Evolutionary conservation across 2,329 filamentous ascomycete species (phyloP).

Genomic region (Colletotrichum spaethianum): DNA sequence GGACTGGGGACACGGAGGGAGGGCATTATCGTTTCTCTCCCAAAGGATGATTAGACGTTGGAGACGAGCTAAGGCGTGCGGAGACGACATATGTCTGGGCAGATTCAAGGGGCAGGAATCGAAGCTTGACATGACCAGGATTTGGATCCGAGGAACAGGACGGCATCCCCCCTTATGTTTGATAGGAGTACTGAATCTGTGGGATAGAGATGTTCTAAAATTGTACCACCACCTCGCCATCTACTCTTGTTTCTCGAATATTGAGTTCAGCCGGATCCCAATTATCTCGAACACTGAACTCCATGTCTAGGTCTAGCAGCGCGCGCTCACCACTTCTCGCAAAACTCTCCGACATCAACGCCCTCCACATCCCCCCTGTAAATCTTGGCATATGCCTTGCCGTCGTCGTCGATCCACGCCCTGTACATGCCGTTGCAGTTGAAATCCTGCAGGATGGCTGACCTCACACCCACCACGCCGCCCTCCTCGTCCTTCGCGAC

Average conservation of each 20-base stretch:
- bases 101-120: background rate
- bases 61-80: background rate
- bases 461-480: constrained; percentile 56
- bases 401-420: constrained; percentile 79
- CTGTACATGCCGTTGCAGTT: constrained; percentile 93
- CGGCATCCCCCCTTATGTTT: constrained; percentile 16
- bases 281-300: background rate
- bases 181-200: constrained; percentile 24
- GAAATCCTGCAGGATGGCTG: constrained; percentile 79
- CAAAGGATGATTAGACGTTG: background rate
- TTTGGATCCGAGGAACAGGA: constrained; percentile 16
- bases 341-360: constrained; percentile 24
- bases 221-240: constrained; percentile 34
- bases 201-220: constrained; percentile 33
- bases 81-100: background rate
- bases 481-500: constrained; percentile 62
- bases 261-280: background rate
- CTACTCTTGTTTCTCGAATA: background rate
- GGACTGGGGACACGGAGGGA: background rate
- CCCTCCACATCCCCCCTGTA: constrained; percentile 57
- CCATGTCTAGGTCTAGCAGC: background rate
- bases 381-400: constrained; percentile 69
- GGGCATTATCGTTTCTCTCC: no score
- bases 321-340: constrained; percentile 19
- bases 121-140: background rate